These are phyloP conservation scores for Lycium ferocissimum DNA, from an alignment of 257 asterid genomes.

Conservation along the genomic window DNA sequence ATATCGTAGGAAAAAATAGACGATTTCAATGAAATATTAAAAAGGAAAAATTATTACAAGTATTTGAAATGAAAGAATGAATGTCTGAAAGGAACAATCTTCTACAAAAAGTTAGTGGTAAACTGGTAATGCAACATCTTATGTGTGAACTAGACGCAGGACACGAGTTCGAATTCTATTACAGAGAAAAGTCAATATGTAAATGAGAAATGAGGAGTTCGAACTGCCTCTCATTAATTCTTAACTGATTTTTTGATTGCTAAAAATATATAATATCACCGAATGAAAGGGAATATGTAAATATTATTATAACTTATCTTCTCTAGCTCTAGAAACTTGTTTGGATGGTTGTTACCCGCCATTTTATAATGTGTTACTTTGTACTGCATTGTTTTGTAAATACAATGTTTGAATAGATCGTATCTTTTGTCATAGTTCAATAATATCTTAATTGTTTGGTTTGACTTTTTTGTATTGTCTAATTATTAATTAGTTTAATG, in stretches of 20 bases:
- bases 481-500: too few species aligned
- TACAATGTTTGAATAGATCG: not conserved
- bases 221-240: too few species aligned
- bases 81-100: too few species aligned
- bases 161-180: too few species aligned
- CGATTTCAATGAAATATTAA: not conserved
- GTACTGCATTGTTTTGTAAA: not conserved
- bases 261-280: too few species aligned
- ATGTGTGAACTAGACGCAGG: too few species aligned
- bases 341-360: not conserved
- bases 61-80: not conserved
- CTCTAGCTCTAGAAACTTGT: not conserved
- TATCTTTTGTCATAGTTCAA: not conserved
- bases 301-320: not conserved
- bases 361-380: not conserved
- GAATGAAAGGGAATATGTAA: not conserved
- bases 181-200: too few species aligned
- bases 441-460: not conserved
- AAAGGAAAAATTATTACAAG: not conserved
- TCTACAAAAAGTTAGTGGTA: too few species aligned
- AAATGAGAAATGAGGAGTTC: too few species aligned
- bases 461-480: too few species aligned
- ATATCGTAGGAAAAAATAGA: not conserved
- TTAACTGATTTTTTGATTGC: too few species aligned
- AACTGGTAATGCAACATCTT: too few species aligned